These are phyloP conservation scores for Oenanthe sinensis DNA, from an alignment of 129 eudicot species.

Conservation along the genomic window DNA sequence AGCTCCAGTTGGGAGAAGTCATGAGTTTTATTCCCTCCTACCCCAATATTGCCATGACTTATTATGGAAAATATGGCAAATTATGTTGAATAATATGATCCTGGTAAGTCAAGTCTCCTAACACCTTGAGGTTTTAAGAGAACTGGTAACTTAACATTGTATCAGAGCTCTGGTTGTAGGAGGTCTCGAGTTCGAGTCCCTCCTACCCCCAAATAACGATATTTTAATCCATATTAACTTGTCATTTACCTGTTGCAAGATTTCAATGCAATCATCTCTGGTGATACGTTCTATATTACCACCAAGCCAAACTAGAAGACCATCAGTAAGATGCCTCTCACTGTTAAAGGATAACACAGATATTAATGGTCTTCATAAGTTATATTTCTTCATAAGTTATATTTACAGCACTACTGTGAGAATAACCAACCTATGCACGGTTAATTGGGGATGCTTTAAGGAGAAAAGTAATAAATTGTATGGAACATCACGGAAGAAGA, in stretches of 20 bases:
- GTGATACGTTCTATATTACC: slow-evolving; percentile 31
- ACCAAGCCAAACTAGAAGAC: slow-evolving; percentile 58
- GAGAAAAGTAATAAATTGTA: slow-evolving; percentile 43
- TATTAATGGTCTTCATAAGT: not conserved
- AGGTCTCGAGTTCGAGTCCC: too few species aligned
- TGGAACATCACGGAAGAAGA: slow-evolving; percentile 45
- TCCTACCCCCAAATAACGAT: too few species aligned
- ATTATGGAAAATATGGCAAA: too few species aligned
- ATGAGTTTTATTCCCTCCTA: too few species aligned
- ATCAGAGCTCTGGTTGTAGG: too few species aligned
- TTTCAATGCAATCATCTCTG: slow-evolving; percentile 20
- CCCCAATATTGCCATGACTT: too few species aligned
- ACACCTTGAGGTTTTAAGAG: too few species aligned
- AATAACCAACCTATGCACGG: slow-evolving; percentile 55
- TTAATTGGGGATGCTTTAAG: slow-evolving; percentile 56
- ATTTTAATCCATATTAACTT: slow-evolving; percentile 6
- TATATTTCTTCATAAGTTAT: not conserved
- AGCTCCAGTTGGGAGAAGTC: too few species aligned
- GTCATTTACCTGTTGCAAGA: slow-evolving; percentile 45
- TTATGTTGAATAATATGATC: too few species aligned
- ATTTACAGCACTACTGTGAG: not conserved
- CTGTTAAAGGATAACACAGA: slow-evolving; percentile 29
- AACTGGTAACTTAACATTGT: too few species aligned
- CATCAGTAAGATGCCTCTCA: slow-evolving; percentile 77
- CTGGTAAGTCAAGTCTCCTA: too few species aligned